Conservation (phyloP, 179 eudicot species). For the Drosera spatulata region DNA sequence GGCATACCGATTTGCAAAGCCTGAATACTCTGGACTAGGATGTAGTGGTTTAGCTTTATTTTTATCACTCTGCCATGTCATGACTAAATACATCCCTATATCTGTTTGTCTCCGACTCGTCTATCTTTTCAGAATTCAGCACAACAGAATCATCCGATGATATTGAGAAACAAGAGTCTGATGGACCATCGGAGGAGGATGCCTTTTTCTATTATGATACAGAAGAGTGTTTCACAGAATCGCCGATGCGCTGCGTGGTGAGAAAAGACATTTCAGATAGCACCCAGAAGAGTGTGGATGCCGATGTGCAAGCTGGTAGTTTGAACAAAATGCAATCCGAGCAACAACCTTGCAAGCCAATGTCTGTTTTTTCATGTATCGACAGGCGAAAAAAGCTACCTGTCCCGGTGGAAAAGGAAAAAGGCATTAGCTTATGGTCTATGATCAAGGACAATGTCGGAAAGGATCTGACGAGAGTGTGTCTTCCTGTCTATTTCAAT, state of each 20-base stretch:
- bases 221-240: constrained; percentile 44
- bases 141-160: constrained; percentile 82
- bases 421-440: constrained; percentile 88
- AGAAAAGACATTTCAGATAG: constrained; percentile 10
- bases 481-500: constrained; percentile 92
- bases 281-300: constrained; percentile 10
- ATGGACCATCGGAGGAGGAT: constrained; percentile 71
- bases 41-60: constrained; percentile 63
- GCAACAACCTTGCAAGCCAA: constrained; percentile 6
- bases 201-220: constrained; percentile 58
- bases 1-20: constrained; percentile 41
- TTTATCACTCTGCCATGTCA: background rate
- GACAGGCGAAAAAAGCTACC: constrained; percentile 76
- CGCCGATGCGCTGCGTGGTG: constrained; percentile 18
- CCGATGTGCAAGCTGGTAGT: constrained; percentile 17
- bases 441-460: constrained; percentile 94
- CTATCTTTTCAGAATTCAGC: constrained; percentile 54
- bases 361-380: constrained; percentile 17
- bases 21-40: constrained; percentile 29
- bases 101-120: background rate
- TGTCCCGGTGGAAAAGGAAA: constrained; percentile 79
- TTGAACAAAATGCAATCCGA: constrained; percentile 11
- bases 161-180: constrained; percentile 78
- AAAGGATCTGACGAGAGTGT: constrained; percentile 84
- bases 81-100: too few species aligned